These are phyloP conservation scores for Elaeagnus macrophylla DNA, from an alignment of 306 rosid genomes.

Conservation along the genomic window DNA sequence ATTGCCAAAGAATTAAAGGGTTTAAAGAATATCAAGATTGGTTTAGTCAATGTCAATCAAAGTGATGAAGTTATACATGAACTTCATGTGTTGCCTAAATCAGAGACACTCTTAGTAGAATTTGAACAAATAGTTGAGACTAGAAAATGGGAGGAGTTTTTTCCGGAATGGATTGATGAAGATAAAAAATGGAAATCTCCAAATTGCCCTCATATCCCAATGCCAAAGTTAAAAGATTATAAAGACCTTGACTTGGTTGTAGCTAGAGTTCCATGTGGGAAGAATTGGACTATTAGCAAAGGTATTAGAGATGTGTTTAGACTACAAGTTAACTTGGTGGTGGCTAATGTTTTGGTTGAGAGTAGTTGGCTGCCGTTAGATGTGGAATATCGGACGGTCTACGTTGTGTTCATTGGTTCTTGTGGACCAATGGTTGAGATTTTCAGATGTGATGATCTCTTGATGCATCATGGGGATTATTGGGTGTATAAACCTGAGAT, in stretches of 20 bases:
- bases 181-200: slow-evolving; percentile 25
- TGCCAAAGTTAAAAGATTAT: slow-evolving; percentile 32
- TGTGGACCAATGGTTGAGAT: slow-evolving; percentile 89
- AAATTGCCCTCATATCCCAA: slow-evolving; percentile 52
- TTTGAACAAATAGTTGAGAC: slow-evolving; percentile 22
- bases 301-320: slow-evolving; percentile 49
- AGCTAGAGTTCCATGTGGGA: slow-evolving; percentile 51
- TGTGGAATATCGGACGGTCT: slow-evolving; percentile 25
- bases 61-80: background rate
- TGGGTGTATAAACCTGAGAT: slow-evolving; percentile 63
- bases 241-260: slow-evolving; percentile 46
- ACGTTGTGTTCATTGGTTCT: slow-evolving; percentile 53
- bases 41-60: slow-evolving; percentile 39
- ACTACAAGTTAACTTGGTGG: slow-evolving; percentile 73
- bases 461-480: slow-evolving; percentile 32
- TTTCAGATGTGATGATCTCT: slow-evolving; percentile 66
- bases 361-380: slow-evolving; percentile 35
- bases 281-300: background rate
- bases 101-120: slow-evolving; percentile 17
- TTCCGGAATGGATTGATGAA: slow-evolving; percentile 70
- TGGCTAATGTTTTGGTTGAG: slow-evolving; percentile 56
- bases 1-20: slow-evolving; percentile 16
- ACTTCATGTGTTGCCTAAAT: slow-evolving; percentile 7
- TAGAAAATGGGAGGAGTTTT: slow-evolving; percentile 43
- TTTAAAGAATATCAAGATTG: slow-evolving; percentile 28